These are phyloP conservation scores for Tetragonia tetragonoides DNA, from an alignment of 148 eudicot genomes.

Conservation along the genomic window DNA sequence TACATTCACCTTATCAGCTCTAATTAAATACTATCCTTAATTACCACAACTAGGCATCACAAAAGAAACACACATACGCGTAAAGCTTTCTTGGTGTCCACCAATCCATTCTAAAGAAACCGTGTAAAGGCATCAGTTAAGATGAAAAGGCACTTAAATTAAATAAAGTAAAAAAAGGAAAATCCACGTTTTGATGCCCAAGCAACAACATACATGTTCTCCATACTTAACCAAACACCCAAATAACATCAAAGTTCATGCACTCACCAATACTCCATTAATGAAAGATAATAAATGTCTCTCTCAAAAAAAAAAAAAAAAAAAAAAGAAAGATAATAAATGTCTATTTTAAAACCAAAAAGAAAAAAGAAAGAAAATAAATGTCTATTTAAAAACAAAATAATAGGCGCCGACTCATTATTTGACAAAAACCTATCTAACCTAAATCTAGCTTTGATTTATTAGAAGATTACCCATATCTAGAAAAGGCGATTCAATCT, in stretches of 20 bases:
- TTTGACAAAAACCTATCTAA: background rate
- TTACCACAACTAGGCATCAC: background rate
- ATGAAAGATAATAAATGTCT: background rate
- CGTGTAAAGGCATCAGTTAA: slow-evolving; percentile 13
- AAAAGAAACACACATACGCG: slow-evolving; percentile 14
- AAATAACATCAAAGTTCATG: slow-evolving; percentile 20
- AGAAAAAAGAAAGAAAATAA: background rate
- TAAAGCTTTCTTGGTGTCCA: slow-evolving; percentile 9
- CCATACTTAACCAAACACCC: slow-evolving; percentile 6
- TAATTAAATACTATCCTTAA: background rate
- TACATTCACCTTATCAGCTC: too few relatives aligned
- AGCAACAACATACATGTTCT: background rate
- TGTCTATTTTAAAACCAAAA: too few relatives aligned
- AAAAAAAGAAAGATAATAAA: background rate
- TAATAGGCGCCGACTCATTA: slow-evolving; percentile 2
- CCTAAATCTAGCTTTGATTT: background rate
- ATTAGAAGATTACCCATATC: background rate
- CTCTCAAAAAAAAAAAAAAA: too few relatives aligned
- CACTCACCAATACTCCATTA: slow-evolving; percentile 3
- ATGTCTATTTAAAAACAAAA: background rate
- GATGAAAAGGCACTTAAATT: slow-evolving; percentile 8
- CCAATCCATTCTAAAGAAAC: slow-evolving; percentile 6
- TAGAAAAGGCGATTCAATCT: background rate
- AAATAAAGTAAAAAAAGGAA: background rate
- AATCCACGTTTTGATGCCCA: background rate